These are phyloP conservation scores for Ploettnerulaceae sp. DNA, from an alignment of 2,329 filamentous ascomycete genomes.

Conservation along the genomic window DNA sequence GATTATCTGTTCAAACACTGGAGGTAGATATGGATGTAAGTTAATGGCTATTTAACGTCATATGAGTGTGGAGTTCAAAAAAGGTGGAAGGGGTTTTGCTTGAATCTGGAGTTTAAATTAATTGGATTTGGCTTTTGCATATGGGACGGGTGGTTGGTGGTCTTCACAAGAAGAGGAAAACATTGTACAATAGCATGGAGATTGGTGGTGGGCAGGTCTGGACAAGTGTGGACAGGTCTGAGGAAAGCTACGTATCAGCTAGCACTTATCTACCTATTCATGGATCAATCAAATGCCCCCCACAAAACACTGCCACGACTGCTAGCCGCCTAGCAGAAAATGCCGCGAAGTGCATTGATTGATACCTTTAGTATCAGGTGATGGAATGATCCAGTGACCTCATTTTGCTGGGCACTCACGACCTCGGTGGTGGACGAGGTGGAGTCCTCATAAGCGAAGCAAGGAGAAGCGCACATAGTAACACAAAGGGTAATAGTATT, in stretches of 20 bases:
- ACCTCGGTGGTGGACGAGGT: too few relatives aligned
- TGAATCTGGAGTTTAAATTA: slow-evolving; percentile 9
- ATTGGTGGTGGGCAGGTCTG: not conserved
- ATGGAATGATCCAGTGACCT: not conserved
- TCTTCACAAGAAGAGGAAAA: not conserved
- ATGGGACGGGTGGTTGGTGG: slow-evolving; percentile 1
- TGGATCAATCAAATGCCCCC: too few relatives aligned
- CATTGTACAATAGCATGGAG: slow-evolving; percentile 12
- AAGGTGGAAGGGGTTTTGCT: slow-evolving; percentile 8
- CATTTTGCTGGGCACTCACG: too few relatives aligned
- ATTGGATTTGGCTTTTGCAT: slow-evolving; percentile 10
- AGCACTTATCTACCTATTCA: not conserved
- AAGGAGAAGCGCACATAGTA: not conserved
- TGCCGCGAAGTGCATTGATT: too few relatives aligned
- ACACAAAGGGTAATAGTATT: too few relatives aligned
- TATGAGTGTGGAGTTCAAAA: not conserved
- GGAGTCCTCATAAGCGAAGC: not conserved
- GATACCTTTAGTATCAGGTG: too few relatives aligned
- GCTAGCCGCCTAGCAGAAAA: too few relatives aligned
- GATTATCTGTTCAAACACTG: slow-evolving; percentile 18
- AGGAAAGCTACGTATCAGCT: not conserved
- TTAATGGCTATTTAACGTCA: slow-evolving; percentile 22
- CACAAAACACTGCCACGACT: too few relatives aligned
- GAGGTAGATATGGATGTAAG: slow-evolving; percentile 43
- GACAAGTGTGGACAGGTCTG: not conserved